Conservation (phyloP, 352 stramenopile genomes). For the Phytophthora sp. region DNA sequence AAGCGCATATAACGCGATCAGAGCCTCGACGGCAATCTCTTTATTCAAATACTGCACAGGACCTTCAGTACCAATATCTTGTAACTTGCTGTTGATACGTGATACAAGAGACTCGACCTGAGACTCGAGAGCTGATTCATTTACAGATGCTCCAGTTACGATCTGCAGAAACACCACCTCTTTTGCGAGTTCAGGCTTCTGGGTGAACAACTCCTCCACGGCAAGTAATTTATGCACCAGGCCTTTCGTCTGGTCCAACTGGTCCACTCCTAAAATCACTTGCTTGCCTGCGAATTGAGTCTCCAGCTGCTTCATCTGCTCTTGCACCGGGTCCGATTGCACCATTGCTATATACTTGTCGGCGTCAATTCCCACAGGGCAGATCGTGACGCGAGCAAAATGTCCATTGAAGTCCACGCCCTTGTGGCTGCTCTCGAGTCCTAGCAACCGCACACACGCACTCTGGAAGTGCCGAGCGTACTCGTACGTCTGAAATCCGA, state of each 20-base stretch:
- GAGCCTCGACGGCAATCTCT: conserved; percentile 82
- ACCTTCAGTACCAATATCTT: conserved; percentile 86
- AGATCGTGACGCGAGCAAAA: conserved; percentile 89
- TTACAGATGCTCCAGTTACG: conserved; percentile 58
- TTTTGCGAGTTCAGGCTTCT: conserved; percentile 89
- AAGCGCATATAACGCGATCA: conserved; percentile 90
- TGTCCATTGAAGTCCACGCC: conserved; percentile 90
- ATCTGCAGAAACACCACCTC: conserved; percentile 97
- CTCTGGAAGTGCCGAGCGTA: conserved; percentile 91
- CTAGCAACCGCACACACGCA: conserved; percentile 83
- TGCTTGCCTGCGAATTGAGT: conserved; percentile 82
- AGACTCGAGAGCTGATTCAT: conserved; percentile 73
- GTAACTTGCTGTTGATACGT: conserved; percentile 92
- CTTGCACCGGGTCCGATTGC: conserved; percentile 63
- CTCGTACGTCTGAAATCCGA: conserved; percentile 92
- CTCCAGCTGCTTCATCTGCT: conserved; percentile 65
- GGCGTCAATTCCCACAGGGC: conserved; percentile 86
- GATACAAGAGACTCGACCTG: conserved; percentile 92
- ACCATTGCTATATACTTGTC: conserved; percentile 80
- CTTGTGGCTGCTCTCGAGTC: conserved; percentile 88
- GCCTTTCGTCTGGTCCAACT: conserved; percentile 89
- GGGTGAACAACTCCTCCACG: conserved; percentile 88
- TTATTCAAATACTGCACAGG: conserved; percentile 94
- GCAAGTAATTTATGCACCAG: conserved; percentile 92
- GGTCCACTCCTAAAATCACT: conserved; percentile 87